Conservation (phyloP, 2,329 filamentous ascomycete genomes). For the Stemphylium lycopersici region DNA sequence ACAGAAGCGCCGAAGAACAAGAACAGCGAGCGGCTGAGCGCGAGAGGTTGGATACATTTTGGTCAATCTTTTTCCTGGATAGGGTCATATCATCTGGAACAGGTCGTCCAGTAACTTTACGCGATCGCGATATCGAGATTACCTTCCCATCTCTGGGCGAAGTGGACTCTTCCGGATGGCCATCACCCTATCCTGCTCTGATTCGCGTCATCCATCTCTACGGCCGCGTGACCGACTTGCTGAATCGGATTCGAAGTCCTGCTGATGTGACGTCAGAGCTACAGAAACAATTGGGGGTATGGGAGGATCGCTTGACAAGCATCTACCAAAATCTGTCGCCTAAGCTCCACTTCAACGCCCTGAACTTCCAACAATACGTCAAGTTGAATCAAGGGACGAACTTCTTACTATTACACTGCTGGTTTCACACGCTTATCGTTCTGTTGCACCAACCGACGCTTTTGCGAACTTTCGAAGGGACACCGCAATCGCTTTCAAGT, state of each 20-base stretch:
- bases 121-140: slow-evolving; percentile 84
- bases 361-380: slow-evolving; percentile 85
- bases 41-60: slow-evolving; percentile 85
- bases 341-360: slow-evolving; percentile 79
- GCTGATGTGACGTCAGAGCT: slow-evolving; percentile 78
- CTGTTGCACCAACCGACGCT: slow-evolving; percentile 84
- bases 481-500: slow-evolving; percentile 73
- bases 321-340: slow-evolving; percentile 77
- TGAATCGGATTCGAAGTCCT: slow-evolving; percentile 79
- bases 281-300: slow-evolving; percentile 71
- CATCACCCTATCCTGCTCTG: slow-evolving; percentile 78
- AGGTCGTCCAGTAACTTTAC: slow-evolving; percentile 80
- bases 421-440: slow-evolving; percentile 87
- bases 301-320: slow-evolving; percentile 79
- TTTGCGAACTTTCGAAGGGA: slow-evolving; percentile 74
- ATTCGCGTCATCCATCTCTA: slow-evolving; percentile 87
- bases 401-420: slow-evolving; percentile 85
- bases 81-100: slow-evolving; percentile 87
- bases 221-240: slow-evolving; percentile 79
- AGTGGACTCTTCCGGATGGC: slow-evolving; percentile 67
- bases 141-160: slow-evolving; percentile 67
- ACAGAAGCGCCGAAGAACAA: slow-evolving; percentile 42
- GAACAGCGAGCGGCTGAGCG: slow-evolving; percentile 74
- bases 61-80: slow-evolving; percentile 88
- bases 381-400: slow-evolving; percentile 82